Base-by-base conservation (phyloP, 306 rosid species). In the Begonia loranthoides region DNA sequence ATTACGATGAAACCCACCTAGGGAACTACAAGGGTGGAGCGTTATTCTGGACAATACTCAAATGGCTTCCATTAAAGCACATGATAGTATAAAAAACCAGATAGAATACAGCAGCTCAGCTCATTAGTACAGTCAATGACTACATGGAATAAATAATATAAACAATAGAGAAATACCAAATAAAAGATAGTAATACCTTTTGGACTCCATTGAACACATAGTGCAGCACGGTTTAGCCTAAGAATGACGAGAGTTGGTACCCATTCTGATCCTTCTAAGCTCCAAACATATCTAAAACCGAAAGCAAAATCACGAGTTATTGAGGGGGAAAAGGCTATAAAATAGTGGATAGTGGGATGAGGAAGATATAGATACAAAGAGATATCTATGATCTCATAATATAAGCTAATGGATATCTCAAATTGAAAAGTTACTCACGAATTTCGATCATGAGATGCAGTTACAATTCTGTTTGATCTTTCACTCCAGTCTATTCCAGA, bases 121-220 rank as follows among this genome's bases (percentile, higher is more conserved):
- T 36, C 47, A 59, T 59, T 10, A 10, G n/a, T 12, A 58, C 15
- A 58, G 13, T 48, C 17, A 58, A 60, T 43, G 14, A 40, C 41
- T 3, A 38, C 36, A 17, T 49, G 49, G 41, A 60, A 50, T 38
- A 9, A 17, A 41, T 15, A 41, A 49, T 52, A 51, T 39, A 40
- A 17, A 50, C 40, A 66, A 49, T 64, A 15, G 34, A 47, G 28
- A 50, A 49, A 49, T 51, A 54, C 36, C n/a, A 47, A 40, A 28
- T 57, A 46, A 22, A 21, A 41, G 33, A 19, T 38, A 63, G 55
- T 74, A 68, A 14, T 69, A 90, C 99, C 99, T 80, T 73, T 83
- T 50, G 99, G 94, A 78, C 95, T 90, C 95, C 99, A 90, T 64
- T 78, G 79, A 57, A 90, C 99, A 76, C 96, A 86, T 5, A 90